These are phyloP conservation scores for Tribonema minus DNA, from an alignment of 108 stramenopile species.

Conservation along the genomic window DNA sequence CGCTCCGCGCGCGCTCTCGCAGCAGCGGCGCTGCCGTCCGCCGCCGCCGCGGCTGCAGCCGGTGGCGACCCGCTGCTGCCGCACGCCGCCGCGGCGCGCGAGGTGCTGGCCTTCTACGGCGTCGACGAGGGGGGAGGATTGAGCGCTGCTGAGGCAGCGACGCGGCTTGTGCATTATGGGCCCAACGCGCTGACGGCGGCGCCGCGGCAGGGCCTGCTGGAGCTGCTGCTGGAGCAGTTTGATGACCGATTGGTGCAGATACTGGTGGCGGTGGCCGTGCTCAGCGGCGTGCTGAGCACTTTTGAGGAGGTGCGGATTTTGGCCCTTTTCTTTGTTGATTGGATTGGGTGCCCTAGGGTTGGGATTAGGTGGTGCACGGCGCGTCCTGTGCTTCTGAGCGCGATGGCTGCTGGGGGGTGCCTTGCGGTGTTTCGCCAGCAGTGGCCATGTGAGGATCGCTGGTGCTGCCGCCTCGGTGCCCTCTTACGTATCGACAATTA, in stretches of 20 bases:
- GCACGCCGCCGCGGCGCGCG: background rate
- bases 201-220: background rate
- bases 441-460: no score
- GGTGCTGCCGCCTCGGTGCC: no score
- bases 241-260: slow-evolving; percentile 45
- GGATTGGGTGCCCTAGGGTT: no score
- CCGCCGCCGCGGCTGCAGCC: background rate
- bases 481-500: no score
- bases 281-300: slow-evolving; percentile 27
- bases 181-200: background rate
- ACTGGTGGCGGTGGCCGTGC: slow-evolving; percentile 36
- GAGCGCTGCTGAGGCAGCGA: background rate
- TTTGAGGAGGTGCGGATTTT: slow-evolving; percentile 37
- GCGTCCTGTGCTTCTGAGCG: no score
- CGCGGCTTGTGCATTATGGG: background rate
- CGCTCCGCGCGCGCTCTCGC: background rate
- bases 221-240: slow-evolving; percentile 43
- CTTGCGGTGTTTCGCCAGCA: no score
- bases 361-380: no score
- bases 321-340: no score
- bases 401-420: no score
- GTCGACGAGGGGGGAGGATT: background rate
- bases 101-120: background rate
- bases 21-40: background rate
- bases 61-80: background rate